Base-by-base conservation (phyloP, 345 rosid species). In the Citropsis articulata region DNA sequence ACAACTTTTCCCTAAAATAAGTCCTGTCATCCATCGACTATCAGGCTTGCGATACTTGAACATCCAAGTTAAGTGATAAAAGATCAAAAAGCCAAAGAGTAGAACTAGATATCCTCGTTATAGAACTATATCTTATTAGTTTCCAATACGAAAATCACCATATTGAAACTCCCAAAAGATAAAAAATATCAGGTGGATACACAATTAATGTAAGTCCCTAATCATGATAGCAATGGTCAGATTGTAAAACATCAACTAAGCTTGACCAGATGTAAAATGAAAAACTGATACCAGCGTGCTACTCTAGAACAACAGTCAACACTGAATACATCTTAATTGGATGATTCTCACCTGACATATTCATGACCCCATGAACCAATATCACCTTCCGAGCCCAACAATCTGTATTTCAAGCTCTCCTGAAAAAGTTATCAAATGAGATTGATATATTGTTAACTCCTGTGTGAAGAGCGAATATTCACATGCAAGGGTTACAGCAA, bases 361-460 rank as follows among this genome's bases (percentile, higher is more conserved):
- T 93, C 98, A 75, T 97, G 98, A 50, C 98, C 99, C 98, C 98
- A 97, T 1, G 98, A 97, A 81, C 97, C 98, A 60, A 97, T 91
- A 81, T 97, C 99, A 77, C 93, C 93, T 82, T 85, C 94, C 12
- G 98, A 84, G 75, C 99, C 99, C 82, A 88, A 66, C 82, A 97
- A 85, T 87, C 97, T 88, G 87, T 89, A 97, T 71, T 86, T 88
- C 78, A 97, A 90, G 86, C 95, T 94, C 87, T 94, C 98, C 98
- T 96, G 90, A 81, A 85, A 86, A 53, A 18, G 12, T 72, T 60
- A 65, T 69, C 63, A 75, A 60, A 77, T 25, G 45, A 35, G 28
- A 71, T 22, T 62, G 35, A 48, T 48, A 70, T 31, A 75, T 40
- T 40, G 24, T 28, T n/a, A 19, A 31, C 62, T 61, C 14, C 25